These are phyloP conservation scores for Cystobasidiaceae sp. DNA, from an alignment of 1,284 basidiomycete genomes.

Conservation along the genomic window DNA sequence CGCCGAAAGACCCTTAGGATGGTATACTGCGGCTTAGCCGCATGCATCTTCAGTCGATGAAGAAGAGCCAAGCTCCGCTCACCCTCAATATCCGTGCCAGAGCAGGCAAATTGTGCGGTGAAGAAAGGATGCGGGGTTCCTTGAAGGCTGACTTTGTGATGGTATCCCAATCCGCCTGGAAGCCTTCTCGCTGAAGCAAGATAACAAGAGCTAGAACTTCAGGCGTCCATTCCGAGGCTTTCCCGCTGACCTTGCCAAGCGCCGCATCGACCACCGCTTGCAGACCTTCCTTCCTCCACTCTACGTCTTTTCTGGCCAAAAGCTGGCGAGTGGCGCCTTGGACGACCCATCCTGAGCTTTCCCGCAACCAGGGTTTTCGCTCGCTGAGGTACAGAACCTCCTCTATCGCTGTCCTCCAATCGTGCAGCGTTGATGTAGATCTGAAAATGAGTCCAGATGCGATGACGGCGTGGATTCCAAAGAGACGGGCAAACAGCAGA, in stretches of 20 bases:
- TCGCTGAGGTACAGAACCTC: constrained; percentile 67
- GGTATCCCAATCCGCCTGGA: constrained; percentile 63
- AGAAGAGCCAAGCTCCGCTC: constrained; percentile 23
- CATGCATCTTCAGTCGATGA: background rate
- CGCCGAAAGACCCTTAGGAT: constrained; percentile 5
- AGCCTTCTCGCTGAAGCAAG: constrained; percentile 59
- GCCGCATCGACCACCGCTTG: constrained; percentile 55
- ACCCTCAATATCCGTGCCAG: constrained; percentile 80
- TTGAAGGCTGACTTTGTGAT: constrained; percentile 74
- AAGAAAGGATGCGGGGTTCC: constrained; percentile 60
- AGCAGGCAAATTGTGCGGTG: constrained; percentile 60
- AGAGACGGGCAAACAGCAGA: constrained; percentile 82
- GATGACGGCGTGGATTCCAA: constrained; percentile 76
- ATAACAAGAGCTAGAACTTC: constrained; percentile 81
- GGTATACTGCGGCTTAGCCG: background rate
- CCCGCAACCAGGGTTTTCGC: constrained; percentile 83
- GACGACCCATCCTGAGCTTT: constrained; percentile 85
- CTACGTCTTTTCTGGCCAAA: constrained; percentile 50
- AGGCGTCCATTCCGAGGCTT: constrained; percentile 59
- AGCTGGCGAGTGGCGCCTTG: constrained; percentile 61
- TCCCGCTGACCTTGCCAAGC: constrained; percentile 48
- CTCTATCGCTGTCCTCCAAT: constrained; percentile 61
- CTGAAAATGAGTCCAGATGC: constrained; percentile 73
- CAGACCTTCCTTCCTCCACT: constrained; percentile 69
- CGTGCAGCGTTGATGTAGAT: constrained; percentile 56